phyloP scores from a whole-genome alignment of 192 early-diverging fungal genomes.

The Rhizoclosmatium globosum region DNA sequence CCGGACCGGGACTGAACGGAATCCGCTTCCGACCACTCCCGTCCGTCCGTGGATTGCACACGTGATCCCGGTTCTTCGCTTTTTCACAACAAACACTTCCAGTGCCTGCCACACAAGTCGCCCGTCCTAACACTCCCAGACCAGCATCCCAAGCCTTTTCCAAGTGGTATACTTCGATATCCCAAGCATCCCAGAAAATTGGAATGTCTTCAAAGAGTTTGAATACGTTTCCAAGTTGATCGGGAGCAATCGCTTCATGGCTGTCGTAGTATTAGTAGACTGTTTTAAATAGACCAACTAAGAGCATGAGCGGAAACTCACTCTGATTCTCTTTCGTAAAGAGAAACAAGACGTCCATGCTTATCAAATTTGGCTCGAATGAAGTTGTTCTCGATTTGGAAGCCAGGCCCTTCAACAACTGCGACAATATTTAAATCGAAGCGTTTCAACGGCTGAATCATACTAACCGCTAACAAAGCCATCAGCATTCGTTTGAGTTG shows the following conservation, averaged over 20 bases:
- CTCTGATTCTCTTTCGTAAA: constrained; percentile 68
- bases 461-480: constrained; percentile 14
- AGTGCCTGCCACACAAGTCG: too few relatives aligned
- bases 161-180: constrained; percentile 91
- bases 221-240: constrained; percentile 77
- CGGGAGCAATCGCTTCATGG: constrained; percentile 63
- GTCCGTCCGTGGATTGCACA: too few relatives aligned
- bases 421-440: constrained; percentile 1
- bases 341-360: constrained; percentile 75
- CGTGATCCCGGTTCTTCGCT: too few relatives aligned
- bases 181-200: constrained; percentile 83
- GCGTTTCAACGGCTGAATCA: not conserved
- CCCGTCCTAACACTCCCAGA: constrained; percentile 61
- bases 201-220: constrained; percentile 88
- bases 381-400: constrained; percentile 74
- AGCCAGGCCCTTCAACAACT: not conserved
- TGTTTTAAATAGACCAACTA: constrained; percentile 11
- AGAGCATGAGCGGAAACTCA: constrained; percentile 44
- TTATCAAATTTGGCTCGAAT: constrained; percentile 76
- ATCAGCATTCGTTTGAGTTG: constrained; percentile 15
- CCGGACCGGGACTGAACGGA: too few relatives aligned
- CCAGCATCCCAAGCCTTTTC: constrained; percentile 79
- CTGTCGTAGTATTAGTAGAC: too few relatives aligned
- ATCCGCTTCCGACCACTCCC: too few relatives aligned
- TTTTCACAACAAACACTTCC: too few relatives aligned